Base-by-base conservation (phyloP, 768 basidiomycete species). In the Favolaschia claudopus region DNA sequence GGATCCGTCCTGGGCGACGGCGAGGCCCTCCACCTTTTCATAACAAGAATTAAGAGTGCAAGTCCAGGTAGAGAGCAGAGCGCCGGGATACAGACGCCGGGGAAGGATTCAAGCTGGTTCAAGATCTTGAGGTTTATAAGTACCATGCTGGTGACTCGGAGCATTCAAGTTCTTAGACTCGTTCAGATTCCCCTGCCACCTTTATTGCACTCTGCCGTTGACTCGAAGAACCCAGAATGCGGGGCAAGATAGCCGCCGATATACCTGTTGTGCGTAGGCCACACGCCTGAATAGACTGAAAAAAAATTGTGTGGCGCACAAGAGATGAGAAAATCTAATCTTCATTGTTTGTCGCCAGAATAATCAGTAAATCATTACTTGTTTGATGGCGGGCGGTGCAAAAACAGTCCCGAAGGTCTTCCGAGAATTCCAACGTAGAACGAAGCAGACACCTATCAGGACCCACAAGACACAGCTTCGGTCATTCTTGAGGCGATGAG, bases 241-340 rank as follows among this genome's bases (percentile, higher is more conserved):
- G n/a, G n/a, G n/a, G n/a, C n/a, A n/a, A 50, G 48, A 51, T 51
- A 50, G 42, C 1, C 27, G n/a, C 56, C 56, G 48, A 37, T 19
- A 49, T 24, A 24, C 28, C 44, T 47, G 50, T 57, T 25, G 19
- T 9, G 33, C 5, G 22, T 15, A 40, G 28, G 34, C n/a, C n/a
- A n/a, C n/a, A n/a, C n/a, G 17, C n/a, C 39, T 9, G 5, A 22
- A 20, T 29, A 39, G 39, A 33, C 40, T 33, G 54, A 33, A 32
- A n/a, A 28, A 22, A 38, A 17, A 43, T 39, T 32, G 7, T 47
- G 58, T 60, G 58, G 58, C 58, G 58, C 15, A 2, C 28, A 14
- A n/a, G 12, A 34, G 58, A 28, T 60, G 58, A 49, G 58, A 60
- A 59, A 52, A 24, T 37, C 25, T 29, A 51, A 55, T 55, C 49